These are phyloP conservation scores for Nectriaceae sp. DNA, from an alignment of 2,329 filamentous ascomycete genomes.

Conservation along the genomic window DNA sequence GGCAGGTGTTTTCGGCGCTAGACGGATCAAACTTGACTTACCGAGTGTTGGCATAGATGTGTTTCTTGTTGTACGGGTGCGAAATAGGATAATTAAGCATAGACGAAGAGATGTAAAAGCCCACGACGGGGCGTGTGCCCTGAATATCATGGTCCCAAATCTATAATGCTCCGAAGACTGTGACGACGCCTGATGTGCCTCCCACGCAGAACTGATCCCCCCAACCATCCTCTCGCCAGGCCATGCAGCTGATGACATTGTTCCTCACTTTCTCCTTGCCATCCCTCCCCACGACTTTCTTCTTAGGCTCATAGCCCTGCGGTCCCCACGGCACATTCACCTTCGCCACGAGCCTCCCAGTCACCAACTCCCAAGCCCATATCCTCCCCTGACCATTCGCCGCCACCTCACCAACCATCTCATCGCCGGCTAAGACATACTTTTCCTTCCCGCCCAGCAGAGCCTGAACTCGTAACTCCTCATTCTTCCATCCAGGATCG, in stretches of 20 bases:
- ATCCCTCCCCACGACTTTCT: slow-evolving; percentile 58
- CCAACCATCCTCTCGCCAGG: slow-evolving; percentile 63
- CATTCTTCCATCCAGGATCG: slow-evolving; percentile 60
- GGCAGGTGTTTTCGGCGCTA: slow-evolving; percentile 22
- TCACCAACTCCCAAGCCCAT: slow-evolving; percentile 83
- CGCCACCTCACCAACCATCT: slow-evolving; percentile 46
- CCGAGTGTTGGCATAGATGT: slow-evolving; percentile 15
- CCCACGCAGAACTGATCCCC: slow-evolving; percentile 67
- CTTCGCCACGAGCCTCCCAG: slow-evolving; percentile 65
- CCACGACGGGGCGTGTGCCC: background rate
- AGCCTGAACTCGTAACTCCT: slow-evolving; percentile 72
- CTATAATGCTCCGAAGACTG: slow-evolving; percentile 54
- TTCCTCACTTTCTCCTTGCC: slow-evolving; percentile 60
- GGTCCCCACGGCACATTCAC: slow-evolving; percentile 62
- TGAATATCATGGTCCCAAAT: slow-evolving; percentile 11
- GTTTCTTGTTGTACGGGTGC: slow-evolving; percentile 1
- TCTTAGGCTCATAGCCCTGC: slow-evolving; percentile 47
- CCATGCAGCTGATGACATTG: slow-evolving; percentile 63
- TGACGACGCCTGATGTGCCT: slow-evolving; percentile 66
- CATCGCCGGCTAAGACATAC: slow-evolving; percentile 79
- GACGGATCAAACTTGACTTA: slow-evolving; percentile 13
- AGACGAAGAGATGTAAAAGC: background rate
- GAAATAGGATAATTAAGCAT: background rate
- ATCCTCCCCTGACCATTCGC: slow-evolving; percentile 57
- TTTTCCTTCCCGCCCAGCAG: slow-evolving; percentile 75